phyloP scores from a whole-genome alignment of 176 grass and related monocot species.

The Carex scoparia region DNA sequence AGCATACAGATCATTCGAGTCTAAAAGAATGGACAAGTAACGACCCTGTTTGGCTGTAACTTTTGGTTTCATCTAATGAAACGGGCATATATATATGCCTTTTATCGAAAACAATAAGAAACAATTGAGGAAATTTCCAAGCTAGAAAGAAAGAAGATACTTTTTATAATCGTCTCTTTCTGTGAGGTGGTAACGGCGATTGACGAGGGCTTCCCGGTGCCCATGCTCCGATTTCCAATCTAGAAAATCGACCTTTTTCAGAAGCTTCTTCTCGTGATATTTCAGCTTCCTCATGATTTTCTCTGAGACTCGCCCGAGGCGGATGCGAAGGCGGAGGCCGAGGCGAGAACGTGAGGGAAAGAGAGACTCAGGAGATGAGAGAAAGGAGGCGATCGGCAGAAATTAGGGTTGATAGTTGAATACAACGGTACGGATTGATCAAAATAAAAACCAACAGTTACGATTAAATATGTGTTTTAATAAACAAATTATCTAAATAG shows the following conservation, averaged over 20 bases:
- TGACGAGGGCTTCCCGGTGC: slow-evolving; percentile 46
- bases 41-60: too few relatives aligned
- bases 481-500: neutral
- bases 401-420: neutral
- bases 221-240: slow-evolving; percentile 40
- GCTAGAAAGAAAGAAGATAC: neutral
- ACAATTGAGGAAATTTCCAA: neutral
- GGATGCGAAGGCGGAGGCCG: neutral
- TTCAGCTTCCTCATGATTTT: slow-evolving; percentile 50
- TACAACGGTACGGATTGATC: neutral
- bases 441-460: neutral
- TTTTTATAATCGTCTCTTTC: slow-evolving; percentile 70
- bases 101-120: neutral
- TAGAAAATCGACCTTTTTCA: slow-evolving; percentile 52
- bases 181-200: slow-evolving; percentile 39
- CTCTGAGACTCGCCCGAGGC: neutral
- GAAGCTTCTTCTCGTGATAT: slow-evolving; percentile 56
- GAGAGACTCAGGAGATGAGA: neutral
- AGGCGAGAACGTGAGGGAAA: neutral
- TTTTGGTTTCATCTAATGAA: too few relatives aligned
- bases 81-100: too few relatives aligned
- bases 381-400: neutral
- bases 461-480: neutral
- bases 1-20: too few relatives aligned
- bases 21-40: too few relatives aligned